Evolutionary conservation across 495 filamentous ascomycete species (phyloP), one percentile per base, ranked within the genome.

Genomic region (Aspergillus biplanus): DNA sequence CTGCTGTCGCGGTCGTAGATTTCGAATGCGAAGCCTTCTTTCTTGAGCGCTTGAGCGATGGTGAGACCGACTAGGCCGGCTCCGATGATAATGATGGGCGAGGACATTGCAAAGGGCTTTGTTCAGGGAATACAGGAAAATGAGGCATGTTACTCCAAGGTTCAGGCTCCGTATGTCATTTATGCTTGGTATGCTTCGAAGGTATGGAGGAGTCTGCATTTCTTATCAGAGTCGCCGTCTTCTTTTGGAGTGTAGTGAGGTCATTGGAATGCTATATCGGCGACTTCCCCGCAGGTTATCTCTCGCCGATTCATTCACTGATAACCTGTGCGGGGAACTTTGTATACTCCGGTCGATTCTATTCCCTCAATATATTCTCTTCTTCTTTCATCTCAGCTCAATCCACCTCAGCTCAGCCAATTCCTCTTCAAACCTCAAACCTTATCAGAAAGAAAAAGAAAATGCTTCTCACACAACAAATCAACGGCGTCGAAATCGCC

Each of bases 51-150:
- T 63, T 89, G 86, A 4, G 85, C 87, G 12, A 89, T 75, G 5
- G 83, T 74, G 9, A 87, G 78, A 44, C 86, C 86, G 31, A 82
- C 83, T 61, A 89, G 79, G 18, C 86, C 86, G 15, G 81, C 86
- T 3, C 86, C 86, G 61, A 85, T 73, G 69, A 89, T 85, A 50
- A 89, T 63, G 18, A 88, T 71, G 32, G 72, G 71, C 12, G 56
- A 50, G 33, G 21, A 27, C 21, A 27, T 66, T 58, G 15, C 65
- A 58, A 69, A 73, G 71, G 54, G 58, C 13, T 7, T 39, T 13
- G 7, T 3, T 8, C 8, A 13, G 37, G 37, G 37, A 39, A 39
- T 39, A 39, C 21, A 1, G 21, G 21, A 27, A 2, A 27, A 27
- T 27, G 21, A 27, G 21, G 21, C 21, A 27, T 27, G 21, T 27